These are phyloP conservation scores for Zygoascus flipseniorum DNA, from an alignment of 805 yeast genomes.

Conservation along the genomic window DNA sequence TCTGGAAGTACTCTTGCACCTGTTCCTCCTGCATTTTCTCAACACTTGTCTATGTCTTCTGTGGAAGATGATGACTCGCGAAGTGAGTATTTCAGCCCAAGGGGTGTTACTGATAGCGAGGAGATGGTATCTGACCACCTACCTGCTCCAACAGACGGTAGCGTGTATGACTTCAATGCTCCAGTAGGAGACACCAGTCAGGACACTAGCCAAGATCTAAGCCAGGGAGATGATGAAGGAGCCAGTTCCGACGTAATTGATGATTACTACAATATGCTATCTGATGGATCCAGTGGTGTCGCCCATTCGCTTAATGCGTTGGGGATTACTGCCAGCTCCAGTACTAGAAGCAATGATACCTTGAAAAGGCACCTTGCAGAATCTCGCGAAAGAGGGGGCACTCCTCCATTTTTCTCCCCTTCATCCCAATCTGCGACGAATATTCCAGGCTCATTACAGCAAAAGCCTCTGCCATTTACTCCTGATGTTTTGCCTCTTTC, in stretches of 20 bases:
- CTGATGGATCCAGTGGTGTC: neutral
- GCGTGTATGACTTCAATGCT: neutral
- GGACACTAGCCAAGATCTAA: neutral
- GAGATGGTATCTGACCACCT: neutral
- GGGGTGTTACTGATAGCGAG: neutral
- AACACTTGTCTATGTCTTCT: neutral
- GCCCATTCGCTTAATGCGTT: neutral
- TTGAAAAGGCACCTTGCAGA: neutral
- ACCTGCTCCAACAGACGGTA: neutral
- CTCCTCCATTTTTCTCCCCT: neutral
- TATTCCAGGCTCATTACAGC: neutral
- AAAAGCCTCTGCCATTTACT: neutral
- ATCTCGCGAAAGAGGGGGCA: neutral
- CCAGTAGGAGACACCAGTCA: neutral
- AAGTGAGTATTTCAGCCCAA: constrained; percentile 15
- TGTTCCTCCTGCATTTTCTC: neutral
- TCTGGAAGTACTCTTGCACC: neutral
- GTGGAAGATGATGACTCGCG: constrained; percentile 8
- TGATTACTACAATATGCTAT: neutral
- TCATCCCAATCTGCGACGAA: neutral
- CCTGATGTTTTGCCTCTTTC: neutral
- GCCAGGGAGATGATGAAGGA: neutral
- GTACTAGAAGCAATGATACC: neutral
- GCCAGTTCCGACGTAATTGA: neutral
- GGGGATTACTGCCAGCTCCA: neutral